Percentiles rank a stretch among this genome's conserved stretches.
phyloP scores from a whole-genome alignment of 2,329 filamentous ascomycete species.

The Pseudogymnoascus sp. region DNA sequence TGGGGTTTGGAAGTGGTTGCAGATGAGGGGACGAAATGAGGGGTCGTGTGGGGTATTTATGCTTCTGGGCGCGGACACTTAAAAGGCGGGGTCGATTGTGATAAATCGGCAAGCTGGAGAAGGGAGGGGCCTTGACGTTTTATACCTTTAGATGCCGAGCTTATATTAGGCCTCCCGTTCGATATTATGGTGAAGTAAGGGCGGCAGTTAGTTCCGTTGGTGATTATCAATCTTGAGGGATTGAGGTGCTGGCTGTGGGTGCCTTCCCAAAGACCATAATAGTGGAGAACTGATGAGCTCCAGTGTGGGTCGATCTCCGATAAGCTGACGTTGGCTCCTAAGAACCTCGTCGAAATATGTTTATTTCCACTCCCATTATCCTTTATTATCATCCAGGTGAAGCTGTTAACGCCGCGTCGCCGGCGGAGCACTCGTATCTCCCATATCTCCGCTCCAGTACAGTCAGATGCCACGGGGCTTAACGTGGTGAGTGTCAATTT shows the following conservation, averaged over 20 bases:
- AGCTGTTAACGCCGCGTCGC: background rate
- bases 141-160: background rate
- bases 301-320: background rate
- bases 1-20: background rate
- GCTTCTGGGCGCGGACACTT: background rate
- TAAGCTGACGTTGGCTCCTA: background rate
- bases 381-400: background rate
- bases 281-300: background rate
- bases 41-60: conserved; percentile 9
- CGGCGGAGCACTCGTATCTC: background rate
- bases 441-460: background rate
- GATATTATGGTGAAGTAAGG: background rate
- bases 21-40: background rate
- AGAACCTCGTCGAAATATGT: background rate
- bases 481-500: background rate
- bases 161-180: background rate
- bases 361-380: background rate
- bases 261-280: background rate
- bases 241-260: background rate
- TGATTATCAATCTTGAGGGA: conserved; percentile 6
- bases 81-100: background rate
- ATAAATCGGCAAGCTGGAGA: background rate
- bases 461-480: background rate
- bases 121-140: background rate
- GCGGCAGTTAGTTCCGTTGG: background rate